Evolutionary conservation across 805 yeast species (phyloP).

Genomic region (Naumovozyma dairenensis): DNA sequence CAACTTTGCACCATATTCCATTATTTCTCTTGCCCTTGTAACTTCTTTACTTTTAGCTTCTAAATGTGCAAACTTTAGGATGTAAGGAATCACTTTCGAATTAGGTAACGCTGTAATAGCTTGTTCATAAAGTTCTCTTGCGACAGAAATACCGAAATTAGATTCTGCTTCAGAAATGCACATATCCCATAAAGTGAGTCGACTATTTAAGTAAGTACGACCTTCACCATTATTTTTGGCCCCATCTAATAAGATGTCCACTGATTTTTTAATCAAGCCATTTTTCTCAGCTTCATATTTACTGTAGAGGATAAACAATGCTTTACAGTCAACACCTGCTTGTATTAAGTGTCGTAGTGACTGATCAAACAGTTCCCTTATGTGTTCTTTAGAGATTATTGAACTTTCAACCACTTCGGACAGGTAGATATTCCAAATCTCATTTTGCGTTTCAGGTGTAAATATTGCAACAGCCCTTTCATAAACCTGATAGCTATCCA

Average conservation of each 20-base stretch:
- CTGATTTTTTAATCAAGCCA: slow-evolving; percentile 43
- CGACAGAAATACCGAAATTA: slow-evolving; percentile 33
- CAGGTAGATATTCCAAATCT: slow-evolving; percentile 65
- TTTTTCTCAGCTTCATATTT: slow-evolving; percentile 45
- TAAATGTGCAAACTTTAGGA: slow-evolving; percentile 44
- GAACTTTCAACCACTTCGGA: slow-evolving; percentile 35
- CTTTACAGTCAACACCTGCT: slow-evolving; percentile 30
- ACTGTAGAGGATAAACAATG: slow-evolving; percentile 47
- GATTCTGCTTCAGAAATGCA: slow-evolving; percentile 34
- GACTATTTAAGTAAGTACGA: slow-evolving; percentile 10
- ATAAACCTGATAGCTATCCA: slow-evolving; percentile 44
- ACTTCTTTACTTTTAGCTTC: slow-evolving; percentile 47
- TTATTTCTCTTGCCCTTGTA: slow-evolving; percentile 53
- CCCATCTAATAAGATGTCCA: slow-evolving; percentile 38
- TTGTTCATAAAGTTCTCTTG: slow-evolving; percentile 41
- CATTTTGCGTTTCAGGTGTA: slow-evolving; percentile 43
- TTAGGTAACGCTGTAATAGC: slow-evolving; percentile 43
- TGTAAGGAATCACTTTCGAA: slow-evolving; percentile 33
- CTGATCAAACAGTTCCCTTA: slow-evolving; percentile 68
- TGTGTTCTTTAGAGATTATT: slow-evolving; percentile 37
- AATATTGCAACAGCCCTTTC: slow-evolving; percentile 62
- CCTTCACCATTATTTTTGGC: slow-evolving; percentile 12
- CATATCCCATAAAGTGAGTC: slow-evolving; percentile 35
- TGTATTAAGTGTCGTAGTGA: slow-evolving; percentile 45
- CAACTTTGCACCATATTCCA: slow-evolving; percentile 42